Conservation (phyloP, 108 stramenopile species). For the Bacterosira constricta region DNA sequence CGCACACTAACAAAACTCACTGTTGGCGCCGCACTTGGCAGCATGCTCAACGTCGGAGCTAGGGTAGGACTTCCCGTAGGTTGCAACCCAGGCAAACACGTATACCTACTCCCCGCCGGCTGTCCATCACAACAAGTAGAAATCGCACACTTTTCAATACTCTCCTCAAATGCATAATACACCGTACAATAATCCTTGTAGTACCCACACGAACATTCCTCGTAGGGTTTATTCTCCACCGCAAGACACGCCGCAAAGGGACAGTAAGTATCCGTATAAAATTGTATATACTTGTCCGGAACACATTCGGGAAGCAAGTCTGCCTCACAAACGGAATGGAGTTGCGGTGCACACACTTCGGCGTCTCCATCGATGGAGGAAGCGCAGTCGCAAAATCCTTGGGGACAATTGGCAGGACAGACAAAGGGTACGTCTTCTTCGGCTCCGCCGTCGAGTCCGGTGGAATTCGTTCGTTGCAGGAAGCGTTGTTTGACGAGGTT, state of each 20-base stretch:
- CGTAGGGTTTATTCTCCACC: conserved; percentile 2
- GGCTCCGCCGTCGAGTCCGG: conserved; percentile 6
- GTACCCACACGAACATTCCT: conserved; percentile 32
- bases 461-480: background rate
- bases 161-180: conserved; percentile 36
- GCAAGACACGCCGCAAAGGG: conserved; percentile 39
- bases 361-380: conserved; percentile 6
- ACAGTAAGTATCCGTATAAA: conserved; percentile 41
- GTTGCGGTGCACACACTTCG: conserved; percentile 20
- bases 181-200: conserved; percentile 25
- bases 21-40: conserved; percentile 11
- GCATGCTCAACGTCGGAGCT: background rate
- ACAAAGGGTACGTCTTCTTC: background rate
- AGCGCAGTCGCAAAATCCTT: conserved; percentile 47
- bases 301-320: conserved; percentile 22
- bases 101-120: conserved; percentile 6
- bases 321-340: conserved; percentile 17
- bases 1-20: conserved; percentile 6
- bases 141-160: conserved; percentile 26
- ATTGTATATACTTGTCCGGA: conserved; percentile 13
- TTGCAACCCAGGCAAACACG: conserved; percentile 34
- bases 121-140: conserved; percentile 28
- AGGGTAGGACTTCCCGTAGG: conserved; percentile 29
- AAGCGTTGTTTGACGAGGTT: background rate
- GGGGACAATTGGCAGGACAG: conserved; percentile 38